Conservation (phyloP, 164 flowering plant species). For the Stephania cephalantha region DNA sequence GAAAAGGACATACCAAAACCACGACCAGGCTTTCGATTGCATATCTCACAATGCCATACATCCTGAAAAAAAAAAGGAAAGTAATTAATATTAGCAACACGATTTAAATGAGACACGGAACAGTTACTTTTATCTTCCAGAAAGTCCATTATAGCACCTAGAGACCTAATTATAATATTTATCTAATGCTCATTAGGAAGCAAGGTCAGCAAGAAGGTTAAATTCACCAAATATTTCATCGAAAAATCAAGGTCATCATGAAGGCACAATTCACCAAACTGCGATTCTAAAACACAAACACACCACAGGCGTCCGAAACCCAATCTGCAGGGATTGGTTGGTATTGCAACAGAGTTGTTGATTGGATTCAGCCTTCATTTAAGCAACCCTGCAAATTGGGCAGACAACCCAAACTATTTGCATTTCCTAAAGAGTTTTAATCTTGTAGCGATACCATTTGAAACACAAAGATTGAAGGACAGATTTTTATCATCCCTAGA, state of each 20-base stretch:
- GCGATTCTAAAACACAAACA: too few species aligned
- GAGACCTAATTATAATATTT: background rate
- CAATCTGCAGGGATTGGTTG: too few species aligned
- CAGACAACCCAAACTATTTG: too few species aligned
- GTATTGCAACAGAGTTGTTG: too few species aligned
- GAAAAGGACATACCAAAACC: conserved; percentile 76
- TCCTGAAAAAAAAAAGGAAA: conserved; percentile 42
- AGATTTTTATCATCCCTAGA: too few species aligned
- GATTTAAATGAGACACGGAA: background rate
- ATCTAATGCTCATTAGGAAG: background rate
- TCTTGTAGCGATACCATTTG: too few species aligned
- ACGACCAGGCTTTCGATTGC: conserved; percentile 96
- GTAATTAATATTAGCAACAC: background rate
- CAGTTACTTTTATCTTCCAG: background rate
- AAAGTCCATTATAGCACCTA: background rate
- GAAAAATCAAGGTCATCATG: background rate
- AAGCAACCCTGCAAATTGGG: too few species aligned
- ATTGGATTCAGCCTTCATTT: too few species aligned
- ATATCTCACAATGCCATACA: conserved; percentile 99
- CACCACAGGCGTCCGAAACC: too few species aligned
- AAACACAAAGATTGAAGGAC: too few species aligned
- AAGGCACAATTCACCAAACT: background rate
- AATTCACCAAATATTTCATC: background rate
- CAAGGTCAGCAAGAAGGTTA: background rate
- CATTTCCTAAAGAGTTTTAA: too few species aligned